A percentile compares a stretch with the other conserved stretches of the same genome.
phyloP scores from a whole-genome alignment of 2,329 filamentous ascomycete genomes.

The Tolypocladium ophioglossoides region DNA sequence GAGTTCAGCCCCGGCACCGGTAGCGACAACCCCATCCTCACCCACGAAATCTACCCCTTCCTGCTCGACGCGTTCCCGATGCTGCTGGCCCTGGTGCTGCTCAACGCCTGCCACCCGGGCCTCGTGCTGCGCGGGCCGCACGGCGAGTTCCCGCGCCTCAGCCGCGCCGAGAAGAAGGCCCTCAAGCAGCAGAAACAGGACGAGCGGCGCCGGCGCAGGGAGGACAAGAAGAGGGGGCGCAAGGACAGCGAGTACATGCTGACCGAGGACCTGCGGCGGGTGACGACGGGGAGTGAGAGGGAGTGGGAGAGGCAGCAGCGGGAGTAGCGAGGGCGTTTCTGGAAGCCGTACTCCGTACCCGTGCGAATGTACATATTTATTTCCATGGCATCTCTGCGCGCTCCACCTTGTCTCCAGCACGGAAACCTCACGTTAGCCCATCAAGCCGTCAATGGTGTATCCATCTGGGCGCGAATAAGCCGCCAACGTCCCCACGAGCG shows the following conservation, averaged over 20 bases:
- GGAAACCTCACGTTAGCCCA: no score
- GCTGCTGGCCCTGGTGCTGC: constrained; percentile 30
- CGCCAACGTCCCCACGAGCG: neutral
- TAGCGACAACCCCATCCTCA: constrained; percentile 30
- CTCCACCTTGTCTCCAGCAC: no score
- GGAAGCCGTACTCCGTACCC: neutral
- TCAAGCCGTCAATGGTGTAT: no score
- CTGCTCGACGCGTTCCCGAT: constrained; percentile 44
- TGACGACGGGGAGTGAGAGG: neutral
- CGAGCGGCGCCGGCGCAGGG: neutral
- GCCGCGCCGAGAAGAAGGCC: constrained; percentile 21
- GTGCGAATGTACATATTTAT: neutral
- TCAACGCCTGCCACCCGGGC: constrained; percentile 36
- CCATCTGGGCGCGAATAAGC: no score
- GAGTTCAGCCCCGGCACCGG: constrained; percentile 41
- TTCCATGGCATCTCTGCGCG: no score
- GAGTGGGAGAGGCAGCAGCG: neutral
- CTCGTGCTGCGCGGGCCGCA: constrained; percentile 28
- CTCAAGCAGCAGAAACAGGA: constrained; percentile 27
- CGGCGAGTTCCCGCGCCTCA: constrained; percentile 26
- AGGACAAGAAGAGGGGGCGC: neutral
- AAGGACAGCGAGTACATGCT: neutral
- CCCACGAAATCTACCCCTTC: constrained; percentile 40
- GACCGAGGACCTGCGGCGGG: neutral
- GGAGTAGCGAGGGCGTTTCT: constrained; percentile 3